phyloP scores from a whole-genome alignment of 1,284 basidiomycete genomes.

The Wallemia ichthyophaga region DNA sequence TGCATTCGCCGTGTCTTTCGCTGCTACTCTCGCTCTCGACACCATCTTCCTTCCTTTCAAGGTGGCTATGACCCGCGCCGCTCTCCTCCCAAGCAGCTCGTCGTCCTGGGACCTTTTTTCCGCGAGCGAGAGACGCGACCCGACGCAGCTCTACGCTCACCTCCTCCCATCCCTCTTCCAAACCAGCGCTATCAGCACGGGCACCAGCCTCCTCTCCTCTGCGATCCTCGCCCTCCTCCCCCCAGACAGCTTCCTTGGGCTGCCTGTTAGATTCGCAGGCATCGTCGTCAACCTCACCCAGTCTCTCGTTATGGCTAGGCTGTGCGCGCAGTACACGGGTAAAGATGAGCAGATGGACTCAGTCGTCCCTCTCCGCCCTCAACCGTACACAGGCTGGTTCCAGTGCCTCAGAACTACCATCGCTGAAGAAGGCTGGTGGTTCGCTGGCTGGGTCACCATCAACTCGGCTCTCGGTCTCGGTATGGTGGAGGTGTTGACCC shows the following conservation, averaged over 20 bases:
- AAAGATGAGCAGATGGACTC: neutral
- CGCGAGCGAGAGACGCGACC: neutral
- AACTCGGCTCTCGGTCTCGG: slow-evolving; percentile 1
- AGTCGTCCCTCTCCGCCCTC: neutral
- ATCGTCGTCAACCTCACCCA: neutral
- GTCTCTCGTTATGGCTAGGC: neutral
- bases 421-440: neutral
- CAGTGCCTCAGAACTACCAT: neutral
- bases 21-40: neutral
- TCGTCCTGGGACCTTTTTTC: neutral
- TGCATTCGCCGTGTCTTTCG: neutral
- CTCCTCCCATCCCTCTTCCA: neutral
- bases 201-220: neutral
- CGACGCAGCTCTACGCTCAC: neutral
- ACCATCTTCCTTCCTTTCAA: neutral
- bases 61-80: neutral
- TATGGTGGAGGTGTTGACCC: neutral
- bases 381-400: neutral
- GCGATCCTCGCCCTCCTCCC: neutral
- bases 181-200: neutral
- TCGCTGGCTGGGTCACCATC: neutral
- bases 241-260: neutral
- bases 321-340: neutral
- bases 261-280: neutral
- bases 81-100: neutral